phyloP scores from a whole-genome alignment of 73 alveolate genomes.

The Tetrahymena borealis region DNA sequence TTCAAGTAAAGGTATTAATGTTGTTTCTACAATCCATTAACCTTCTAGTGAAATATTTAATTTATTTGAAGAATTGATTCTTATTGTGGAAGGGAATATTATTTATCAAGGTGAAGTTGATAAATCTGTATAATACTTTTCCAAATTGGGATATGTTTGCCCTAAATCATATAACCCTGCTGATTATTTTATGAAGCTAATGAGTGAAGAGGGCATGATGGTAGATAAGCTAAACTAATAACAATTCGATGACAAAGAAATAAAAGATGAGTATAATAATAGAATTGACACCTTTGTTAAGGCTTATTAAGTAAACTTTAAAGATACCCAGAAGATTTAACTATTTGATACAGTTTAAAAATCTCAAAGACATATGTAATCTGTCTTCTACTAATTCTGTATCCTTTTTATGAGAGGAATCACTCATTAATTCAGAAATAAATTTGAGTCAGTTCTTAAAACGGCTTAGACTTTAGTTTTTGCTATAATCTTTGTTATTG shows the following conservation, averaged over 20 bases:
- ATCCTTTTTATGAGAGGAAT: not conserved
- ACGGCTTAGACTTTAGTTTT: not conserved
- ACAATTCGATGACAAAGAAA: constrained; percentile 11
- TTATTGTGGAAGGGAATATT: constrained; percentile 64
- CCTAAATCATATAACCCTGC: constrained; percentile 73
- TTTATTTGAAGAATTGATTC: constrained; percentile 58
- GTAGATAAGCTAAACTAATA: not conserved
- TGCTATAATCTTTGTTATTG: not conserved
- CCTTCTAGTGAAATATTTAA: constrained; percentile 69
- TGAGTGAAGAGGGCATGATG: constrained; percentile 15
- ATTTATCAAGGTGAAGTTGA: constrained; percentile 62
- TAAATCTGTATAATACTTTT: constrained; percentile 53
- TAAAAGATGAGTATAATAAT: constrained; percentile 6
- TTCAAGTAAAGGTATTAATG: constrained; percentile 60
- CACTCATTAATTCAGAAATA: constrained; percentile 2
- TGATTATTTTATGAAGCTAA: constrained; percentile 51
- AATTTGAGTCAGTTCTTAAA: not conserved
- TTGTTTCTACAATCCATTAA: constrained; percentile 79
- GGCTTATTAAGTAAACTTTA: not conserved
- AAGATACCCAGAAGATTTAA: not conserved
- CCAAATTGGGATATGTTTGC: constrained; percentile 53
- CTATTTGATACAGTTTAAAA: not conserved
- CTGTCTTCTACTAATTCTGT: not conserved
- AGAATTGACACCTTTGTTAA: constrained; percentile 13
- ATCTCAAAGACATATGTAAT: not conserved